These are phyloP conservation scores for Colletotrichum tropicale DNA, from an alignment of 2,329 filamentous ascomycete genomes.

Conservation along the genomic window DNA sequence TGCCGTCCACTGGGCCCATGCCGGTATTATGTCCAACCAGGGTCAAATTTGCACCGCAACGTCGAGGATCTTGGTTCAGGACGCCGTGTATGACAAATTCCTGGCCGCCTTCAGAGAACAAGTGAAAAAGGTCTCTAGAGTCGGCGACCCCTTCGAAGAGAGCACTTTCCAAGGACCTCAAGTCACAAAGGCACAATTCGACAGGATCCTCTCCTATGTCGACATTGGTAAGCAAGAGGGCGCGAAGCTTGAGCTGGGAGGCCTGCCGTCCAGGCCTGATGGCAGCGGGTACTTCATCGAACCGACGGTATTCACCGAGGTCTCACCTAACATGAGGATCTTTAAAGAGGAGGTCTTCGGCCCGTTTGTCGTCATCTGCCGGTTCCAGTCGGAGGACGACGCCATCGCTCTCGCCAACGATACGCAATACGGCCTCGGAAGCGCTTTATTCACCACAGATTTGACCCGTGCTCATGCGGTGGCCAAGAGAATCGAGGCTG, in stretches of 20 bases:
- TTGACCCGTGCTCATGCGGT: slow-evolving; percentile 46
- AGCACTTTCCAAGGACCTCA: slow-evolving; percentile 69
- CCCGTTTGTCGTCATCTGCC: slow-evolving; percentile 33
- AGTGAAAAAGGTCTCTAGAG: slow-evolving; percentile 55
- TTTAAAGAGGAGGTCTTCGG: slow-evolving; percentile 40
- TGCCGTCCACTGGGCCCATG: slow-evolving; percentile 54
- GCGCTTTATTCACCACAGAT: slow-evolving; percentile 62
- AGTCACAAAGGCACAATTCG: slow-evolving; percentile 69
- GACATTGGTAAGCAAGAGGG: slow-evolving; percentile 61
- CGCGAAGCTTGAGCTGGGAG: slow-evolving; percentile 48
- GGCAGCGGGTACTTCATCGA: slow-evolving; percentile 34
- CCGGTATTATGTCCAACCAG: slow-evolving; percentile 53
- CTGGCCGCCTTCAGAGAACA: slow-evolving; percentile 61
- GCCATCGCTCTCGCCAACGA: slow-evolving; percentile 40
- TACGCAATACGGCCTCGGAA: slow-evolving; percentile 59
- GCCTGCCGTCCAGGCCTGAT: slow-evolving; percentile 53
- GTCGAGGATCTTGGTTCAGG: slow-evolving; percentile 66
- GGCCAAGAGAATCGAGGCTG: slow-evolving; percentile 59
- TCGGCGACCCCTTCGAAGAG: slow-evolving; percentile 67
- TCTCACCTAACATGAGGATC: slow-evolving; percentile 34
- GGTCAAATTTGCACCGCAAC: slow-evolving; percentile 68
- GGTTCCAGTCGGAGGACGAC: slow-evolving; percentile 30
- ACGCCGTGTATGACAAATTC: slow-evolving; percentile 61
- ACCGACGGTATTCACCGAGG: slow-evolving; percentile 35
- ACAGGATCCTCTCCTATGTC: slow-evolving; percentile 70